Evolutionary conservation across 2,329 filamentous ascomycete genomes (phyloP).

Genomic region (Anisogramma anomala): DNA sequence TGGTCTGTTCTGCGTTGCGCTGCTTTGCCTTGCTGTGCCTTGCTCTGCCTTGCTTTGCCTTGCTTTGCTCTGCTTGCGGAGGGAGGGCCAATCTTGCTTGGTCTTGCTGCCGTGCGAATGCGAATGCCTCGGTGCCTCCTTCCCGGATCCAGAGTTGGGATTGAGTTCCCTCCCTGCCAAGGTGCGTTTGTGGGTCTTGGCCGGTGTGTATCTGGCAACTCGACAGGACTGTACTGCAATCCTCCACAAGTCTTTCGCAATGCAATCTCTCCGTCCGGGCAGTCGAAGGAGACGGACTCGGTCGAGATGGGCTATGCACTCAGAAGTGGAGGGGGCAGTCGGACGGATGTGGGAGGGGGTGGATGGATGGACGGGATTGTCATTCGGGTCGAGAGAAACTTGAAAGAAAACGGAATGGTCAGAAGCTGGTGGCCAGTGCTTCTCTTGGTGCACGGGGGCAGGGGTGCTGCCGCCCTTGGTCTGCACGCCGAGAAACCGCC

Average conservation of each 20-base stretch:
- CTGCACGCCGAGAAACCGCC: background rate
- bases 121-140: too few relatives aligned
- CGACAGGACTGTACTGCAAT: too few relatives aligned
- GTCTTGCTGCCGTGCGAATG: too few relatives aligned
- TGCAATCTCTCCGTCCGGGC: too few relatives aligned
- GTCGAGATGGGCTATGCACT: constrained; percentile 1
- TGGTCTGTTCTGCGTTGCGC: background rate
- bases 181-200: background rate
- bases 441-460: background rate
- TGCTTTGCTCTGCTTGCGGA: background rate
- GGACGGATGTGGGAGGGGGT: background rate
- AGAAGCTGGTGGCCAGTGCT: constrained; percentile 7
- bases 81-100: too few relatives aligned
- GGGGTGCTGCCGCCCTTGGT: background rate
- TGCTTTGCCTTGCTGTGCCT: background rate
- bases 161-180: background rate
- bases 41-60: background rate
- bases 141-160: too few relatives aligned
- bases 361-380: background rate
- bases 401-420: constrained; percentile 12
- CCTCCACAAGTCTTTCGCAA: too few relatives aligned
- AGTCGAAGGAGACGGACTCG: too few relatives aligned
- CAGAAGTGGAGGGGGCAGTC: constrained; percentile 1
- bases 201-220: too few relatives aligned
- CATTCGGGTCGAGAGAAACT: background rate